Evolutionary conservation across 164 flowering plant genomes (phyloP).

Genomic region (Berberis vulgaris): DNA sequence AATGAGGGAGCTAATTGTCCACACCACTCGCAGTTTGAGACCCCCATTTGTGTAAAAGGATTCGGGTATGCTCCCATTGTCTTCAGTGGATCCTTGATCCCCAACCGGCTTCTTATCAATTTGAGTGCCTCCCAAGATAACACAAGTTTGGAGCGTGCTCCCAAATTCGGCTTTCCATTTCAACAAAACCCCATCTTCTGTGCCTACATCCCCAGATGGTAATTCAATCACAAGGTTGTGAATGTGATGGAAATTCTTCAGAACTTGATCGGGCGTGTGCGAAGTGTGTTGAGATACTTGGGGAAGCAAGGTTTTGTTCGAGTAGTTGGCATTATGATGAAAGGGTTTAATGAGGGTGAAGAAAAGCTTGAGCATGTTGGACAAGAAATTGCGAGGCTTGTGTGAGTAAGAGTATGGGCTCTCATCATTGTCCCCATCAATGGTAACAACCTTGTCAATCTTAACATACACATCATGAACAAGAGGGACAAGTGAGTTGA

Average conservation of each 20-base stretch:
- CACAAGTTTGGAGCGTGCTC: too few species aligned
- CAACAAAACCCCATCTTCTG: too few species aligned
- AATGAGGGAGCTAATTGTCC: too few species aligned
- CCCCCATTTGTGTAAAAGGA: too few species aligned
- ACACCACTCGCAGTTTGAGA: too few species aligned
- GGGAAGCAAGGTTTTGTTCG: slow-evolving; percentile 8
- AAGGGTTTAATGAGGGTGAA: slow-evolving; percentile 9
- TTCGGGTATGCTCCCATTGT: too few species aligned
- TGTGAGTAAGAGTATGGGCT: slow-evolving; percentile 8
- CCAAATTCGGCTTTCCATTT: too few species aligned
- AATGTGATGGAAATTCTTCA: slow-evolving; percentile 30
- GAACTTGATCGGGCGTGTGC: slow-evolving; percentile 13
- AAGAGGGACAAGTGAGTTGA: slow-evolving; percentile 31
- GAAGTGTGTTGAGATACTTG: slow-evolving; percentile 11
- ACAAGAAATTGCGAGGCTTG: slow-evolving; percentile 8
- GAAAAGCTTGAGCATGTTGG: slow-evolving; percentile 9
- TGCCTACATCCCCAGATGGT: too few species aligned
- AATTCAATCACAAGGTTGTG: slow-evolving; percentile 20
- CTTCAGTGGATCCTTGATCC: too few species aligned
- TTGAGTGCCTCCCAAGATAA: too few species aligned
- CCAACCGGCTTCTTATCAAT: too few species aligned
- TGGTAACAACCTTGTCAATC: slow-evolving; percentile 7
- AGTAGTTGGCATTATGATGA: slow-evolving; percentile 5
- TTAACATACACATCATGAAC: slow-evolving; percentile 21
- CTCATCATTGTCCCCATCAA: background rate